Evolutionary conservation across 2,329 filamentous ascomycete genomes (phyloP).

Genomic region (Beauveria caledonica): DNA sequence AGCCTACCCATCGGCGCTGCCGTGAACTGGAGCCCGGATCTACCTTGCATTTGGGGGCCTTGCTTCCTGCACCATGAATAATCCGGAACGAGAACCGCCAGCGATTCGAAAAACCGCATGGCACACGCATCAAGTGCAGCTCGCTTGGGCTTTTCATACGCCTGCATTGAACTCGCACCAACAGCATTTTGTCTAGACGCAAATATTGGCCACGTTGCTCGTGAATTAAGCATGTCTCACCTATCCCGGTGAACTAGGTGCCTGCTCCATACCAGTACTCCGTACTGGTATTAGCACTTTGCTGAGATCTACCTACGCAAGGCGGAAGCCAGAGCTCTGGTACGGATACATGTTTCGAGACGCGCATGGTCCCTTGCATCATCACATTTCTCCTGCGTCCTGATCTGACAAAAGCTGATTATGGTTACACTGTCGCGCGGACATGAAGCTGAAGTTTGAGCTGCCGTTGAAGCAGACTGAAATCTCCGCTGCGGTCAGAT

Average conservation of each 20-base stretch:
- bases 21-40: neutral
- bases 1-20: neutral
- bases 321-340: too few relatives aligned
- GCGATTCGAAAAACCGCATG: neutral
- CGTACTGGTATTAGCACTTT: neutral
- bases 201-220: neutral
- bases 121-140: neutral
- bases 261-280: too few relatives aligned
- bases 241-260: too few relatives aligned
- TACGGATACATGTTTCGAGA: neutral
- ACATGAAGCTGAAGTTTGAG: conserved; percentile 1
- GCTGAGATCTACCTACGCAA: neutral
- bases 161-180: neutral
- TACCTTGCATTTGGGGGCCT: neutral
- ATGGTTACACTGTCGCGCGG: neutral
- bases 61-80: neutral
- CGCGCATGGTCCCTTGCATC: neutral
- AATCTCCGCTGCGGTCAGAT: neutral
- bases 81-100: neutral
- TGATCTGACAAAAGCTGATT: neutral
- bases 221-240: too few relatives aligned
- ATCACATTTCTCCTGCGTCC: neutral
- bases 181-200: neutral
- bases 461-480: neutral
- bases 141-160: neutral